Evolutionary conservation across 108 stramenopile species (phyloP).

Genomic region (Chaetoceros tenuissimus): DNA sequence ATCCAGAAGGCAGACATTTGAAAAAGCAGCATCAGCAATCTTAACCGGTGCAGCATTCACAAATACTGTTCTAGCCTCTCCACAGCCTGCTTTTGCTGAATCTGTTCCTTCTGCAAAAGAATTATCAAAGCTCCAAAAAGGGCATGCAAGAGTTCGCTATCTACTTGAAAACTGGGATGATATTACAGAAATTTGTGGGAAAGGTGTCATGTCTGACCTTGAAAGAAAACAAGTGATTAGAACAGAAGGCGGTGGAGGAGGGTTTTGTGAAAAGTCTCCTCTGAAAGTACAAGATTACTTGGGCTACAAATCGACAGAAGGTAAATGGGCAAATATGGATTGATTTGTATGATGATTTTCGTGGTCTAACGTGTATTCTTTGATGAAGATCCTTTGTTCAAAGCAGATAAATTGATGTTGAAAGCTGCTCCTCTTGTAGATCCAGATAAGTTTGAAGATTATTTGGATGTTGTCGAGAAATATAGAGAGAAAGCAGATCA

Average conservation of each 20-base stretch:
- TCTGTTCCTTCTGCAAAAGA: constrained; percentile 37
- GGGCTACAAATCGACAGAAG: constrained; percentile 34
- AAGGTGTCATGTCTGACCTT: constrained; percentile 35
- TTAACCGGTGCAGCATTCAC: not conserved
- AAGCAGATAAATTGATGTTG: constrained; percentile 64
- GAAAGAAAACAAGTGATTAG: constrained; percentile 60
- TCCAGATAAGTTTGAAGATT: constrained; percentile 47
- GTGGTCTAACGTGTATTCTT: too few species aligned
- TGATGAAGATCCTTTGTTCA: constrained; percentile 58
- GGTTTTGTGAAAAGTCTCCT: constrained; percentile 56
- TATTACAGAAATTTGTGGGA: constrained; percentile 51
- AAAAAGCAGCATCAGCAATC: not conserved
- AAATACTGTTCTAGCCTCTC: not conserved
- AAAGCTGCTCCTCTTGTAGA: constrained; percentile 49
- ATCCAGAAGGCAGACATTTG: not conserved
- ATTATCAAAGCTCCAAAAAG: constrained; percentile 44
- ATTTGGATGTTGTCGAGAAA: constrained; percentile 59
- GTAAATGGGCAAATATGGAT: too few species aligned
- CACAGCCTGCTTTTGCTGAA: constrained; percentile 6
- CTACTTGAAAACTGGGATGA: constrained; percentile 62
- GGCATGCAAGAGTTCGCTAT: constrained; percentile 56
- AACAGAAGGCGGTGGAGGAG: constrained; percentile 65
- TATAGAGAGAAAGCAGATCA: constrained; percentile 71
- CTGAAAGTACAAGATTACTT: constrained; percentile 46
- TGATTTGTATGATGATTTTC: too few species aligned